Base-by-base conservation (phyloP, 805 yeast species). In the Zygosaccharomyces bailii region DNA sequence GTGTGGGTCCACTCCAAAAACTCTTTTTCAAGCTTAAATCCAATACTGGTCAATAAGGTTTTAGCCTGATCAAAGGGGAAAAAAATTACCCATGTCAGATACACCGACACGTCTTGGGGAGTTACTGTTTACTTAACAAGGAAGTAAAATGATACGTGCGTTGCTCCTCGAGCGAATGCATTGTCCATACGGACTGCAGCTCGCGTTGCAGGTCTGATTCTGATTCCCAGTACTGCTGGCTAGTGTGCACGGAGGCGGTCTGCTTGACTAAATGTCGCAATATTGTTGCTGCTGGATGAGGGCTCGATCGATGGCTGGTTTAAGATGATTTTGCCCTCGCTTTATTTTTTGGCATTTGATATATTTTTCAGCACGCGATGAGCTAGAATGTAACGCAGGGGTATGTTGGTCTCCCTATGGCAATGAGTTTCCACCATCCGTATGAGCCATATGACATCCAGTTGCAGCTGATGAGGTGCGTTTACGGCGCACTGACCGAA, bases 401-500 rank as follows among this genome's bases (percentile, higher is more conserved):
- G 23, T 16, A 13, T 23, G 5, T 29, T 18, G 33, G 20, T 23
- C 11, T n/a, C 19, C 19, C 23, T n/a, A 16, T 13, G 20, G 13
- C 30, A 20, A 23, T 29, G 34, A 31, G 51, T 17, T 86, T 74
- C 63, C 68, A 75, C 56, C 97, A 90, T 60, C 98, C 98, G 0
- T 90, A 73, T 59, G 57, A 63, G 36, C 97, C 98, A 0, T 90
- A 90, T 61, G 72, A 70, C 19, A 88, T 89, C 49, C 98, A 90
- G 60, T 34, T 74, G 17, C 76, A 82, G 47, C 74, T 90, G 52
- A 90, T 90, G 97, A 67, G 70, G 23, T 76, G 81, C 16, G 73
- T 91, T n/a, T 84, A 84, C 54, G 75, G 75, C 18, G 73, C 86
- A 1, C 69, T 90, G 13, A 34, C 46, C 3, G 35, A 43, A 3